Evolutionary conservation across 768 basidiomycete genomes (phyloP).

Genomic region (Candolleomyces eurysporus): DNA sequence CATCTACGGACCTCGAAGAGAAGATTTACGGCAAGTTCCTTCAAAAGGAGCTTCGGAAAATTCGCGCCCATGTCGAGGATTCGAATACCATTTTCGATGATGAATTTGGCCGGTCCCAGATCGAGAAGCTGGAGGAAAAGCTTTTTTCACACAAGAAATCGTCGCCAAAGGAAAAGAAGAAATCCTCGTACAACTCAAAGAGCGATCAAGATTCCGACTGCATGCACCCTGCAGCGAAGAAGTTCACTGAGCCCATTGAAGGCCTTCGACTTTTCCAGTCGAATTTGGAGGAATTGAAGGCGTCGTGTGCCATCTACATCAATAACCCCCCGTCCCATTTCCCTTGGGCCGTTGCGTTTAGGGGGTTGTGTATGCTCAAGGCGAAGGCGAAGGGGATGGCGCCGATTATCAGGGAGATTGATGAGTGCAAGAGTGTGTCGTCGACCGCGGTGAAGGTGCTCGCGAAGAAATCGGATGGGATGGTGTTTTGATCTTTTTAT

Average conservation of each 20-base stretch:
- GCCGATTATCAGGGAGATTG: conserved; percentile 33
- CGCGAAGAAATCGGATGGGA: not conserved
- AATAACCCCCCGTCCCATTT: conserved; percentile 25
- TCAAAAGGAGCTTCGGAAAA: no score
- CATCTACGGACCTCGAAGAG: no score
- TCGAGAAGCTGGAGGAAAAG: no score
- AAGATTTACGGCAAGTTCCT: no score
- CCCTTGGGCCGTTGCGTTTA: conserved; percentile 55
- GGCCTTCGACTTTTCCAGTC: conserved; percentile 20
- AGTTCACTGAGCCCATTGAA: conserved; percentile 19
- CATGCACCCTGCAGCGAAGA: conserved; percentile 20
- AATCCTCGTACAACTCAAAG: no score
- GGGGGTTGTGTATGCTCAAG: conserved; percentile 53
- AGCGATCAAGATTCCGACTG: conserved; percentile 19
- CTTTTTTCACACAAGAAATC: no score
- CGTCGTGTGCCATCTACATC: conserved; percentile 51
- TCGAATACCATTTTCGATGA: no score
- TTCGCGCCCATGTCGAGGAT: no score
- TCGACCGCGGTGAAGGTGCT: conserved; percentile 25
- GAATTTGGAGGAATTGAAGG: conserved; percentile 47
- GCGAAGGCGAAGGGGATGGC: conserved; percentile 38
- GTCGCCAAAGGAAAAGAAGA: no score
- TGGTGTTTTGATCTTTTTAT: conserved; percentile 2
- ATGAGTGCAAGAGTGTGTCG: conserved; percentile 36
- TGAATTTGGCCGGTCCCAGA: no score